Percentiles rank a stretch among this genome's conserved stretches.
Conservation (phyloP, 805 yeast species). For the Metschnikowia cerradonensis region DNA sequence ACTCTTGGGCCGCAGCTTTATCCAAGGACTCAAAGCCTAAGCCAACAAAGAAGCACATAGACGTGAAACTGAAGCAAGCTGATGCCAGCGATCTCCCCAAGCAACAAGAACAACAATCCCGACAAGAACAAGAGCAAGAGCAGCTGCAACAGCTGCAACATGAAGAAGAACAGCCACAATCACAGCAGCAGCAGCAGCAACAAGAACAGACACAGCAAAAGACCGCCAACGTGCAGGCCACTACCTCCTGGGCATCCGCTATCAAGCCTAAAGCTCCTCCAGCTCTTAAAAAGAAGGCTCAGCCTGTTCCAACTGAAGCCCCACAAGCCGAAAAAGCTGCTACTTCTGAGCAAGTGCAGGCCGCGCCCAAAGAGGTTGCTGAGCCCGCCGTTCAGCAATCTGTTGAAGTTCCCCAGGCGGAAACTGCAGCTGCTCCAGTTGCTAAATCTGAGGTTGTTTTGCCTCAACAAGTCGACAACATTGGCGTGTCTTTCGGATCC, state of each 20-base stretch:
- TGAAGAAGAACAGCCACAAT: constrained; percentile 46
- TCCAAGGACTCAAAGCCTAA: constrained; percentile 30
- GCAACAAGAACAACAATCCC: constrained; percentile 2
- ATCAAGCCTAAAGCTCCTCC: constrained; percentile 49
- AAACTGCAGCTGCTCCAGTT: constrained; percentile 48
- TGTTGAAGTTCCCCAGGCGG: constrained; percentile 9
- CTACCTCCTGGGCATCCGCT: constrained; percentile 64
- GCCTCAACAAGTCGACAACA: constrained; percentile 48
- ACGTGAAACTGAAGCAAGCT: constrained; percentile 9
- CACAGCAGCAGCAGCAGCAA: constrained; percentile 35
- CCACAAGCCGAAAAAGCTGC: constrained; percentile 14
- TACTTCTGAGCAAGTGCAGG: constrained; percentile 17
- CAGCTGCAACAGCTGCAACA: constrained; percentile 42
- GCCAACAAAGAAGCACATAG: constrained; percentile 14
- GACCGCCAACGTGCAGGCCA: constrained; percentile 10
- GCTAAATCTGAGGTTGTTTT: constrained; percentile 43
- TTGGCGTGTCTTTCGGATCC: constrained; percentile 64
- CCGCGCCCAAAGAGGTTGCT: constrained; percentile 1
- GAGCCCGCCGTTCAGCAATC: constrained; percentile 13
- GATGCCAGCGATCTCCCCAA: constrained; percentile 3
- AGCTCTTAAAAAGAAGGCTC: constrained; percentile 21
- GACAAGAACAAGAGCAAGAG: constrained; percentile 34
- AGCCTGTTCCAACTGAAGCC: constrained; percentile 24
- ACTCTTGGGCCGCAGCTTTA: constrained; percentile 46
- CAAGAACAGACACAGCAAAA: constrained; percentile 16